phyloP scores from a whole-genome alignment of 768 basidiomycete genomes.

The Mrakia blollopis region DNA sequence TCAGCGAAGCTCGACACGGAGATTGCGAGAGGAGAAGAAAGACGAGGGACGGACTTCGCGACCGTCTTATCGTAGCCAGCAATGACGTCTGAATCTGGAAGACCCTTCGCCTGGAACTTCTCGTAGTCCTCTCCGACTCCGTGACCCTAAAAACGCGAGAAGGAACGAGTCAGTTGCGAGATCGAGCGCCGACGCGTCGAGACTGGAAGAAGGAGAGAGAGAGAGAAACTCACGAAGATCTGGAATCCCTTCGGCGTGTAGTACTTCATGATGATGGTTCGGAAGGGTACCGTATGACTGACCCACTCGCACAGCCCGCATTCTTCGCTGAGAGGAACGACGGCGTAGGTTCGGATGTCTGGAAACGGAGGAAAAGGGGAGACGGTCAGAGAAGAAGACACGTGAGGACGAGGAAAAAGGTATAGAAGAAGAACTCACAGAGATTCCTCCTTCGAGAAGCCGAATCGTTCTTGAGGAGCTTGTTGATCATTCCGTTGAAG shows the following conservation, averaged over 20 bases:
- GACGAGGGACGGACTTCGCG: slow-evolving; percentile 5
- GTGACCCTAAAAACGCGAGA: slow-evolving; percentile 38
- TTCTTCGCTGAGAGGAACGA: slow-evolving; percentile 94
- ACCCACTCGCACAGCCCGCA: slow-evolving; percentile 99
- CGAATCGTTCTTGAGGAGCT: slow-evolving; percentile 84
- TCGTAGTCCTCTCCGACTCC: slow-evolving; percentile 34
- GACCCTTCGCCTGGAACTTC: slow-evolving; percentile 19
- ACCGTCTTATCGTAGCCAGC: slow-evolving; percentile 11
- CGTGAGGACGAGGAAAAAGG: not conserved
- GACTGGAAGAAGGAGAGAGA: too few relatives aligned
- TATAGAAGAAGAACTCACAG: slow-evolving; percentile 53
- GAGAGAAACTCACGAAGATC: slow-evolving; percentile 48
- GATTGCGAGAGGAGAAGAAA: not conserved
- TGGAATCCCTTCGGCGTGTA: slow-evolving; percentile 57
- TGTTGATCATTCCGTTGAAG: slow-evolving; percentile 95
- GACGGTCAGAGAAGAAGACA: not conserved
- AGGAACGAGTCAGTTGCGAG: not conserved
- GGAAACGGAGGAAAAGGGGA: slow-evolving; percentile 20
- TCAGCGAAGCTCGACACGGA: not conserved
- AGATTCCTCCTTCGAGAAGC: slow-evolving; percentile 86
- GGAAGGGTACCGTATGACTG: slow-evolving; percentile 77
- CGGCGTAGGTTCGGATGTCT: slow-evolving; percentile 97
- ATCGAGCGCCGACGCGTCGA: not conserved
- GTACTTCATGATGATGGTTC: slow-evolving; percentile 62
- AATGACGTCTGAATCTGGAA: slow-evolving; percentile 19